Evolutionary conservation across 257 asterid genomes (phyloP).

Genomic region (Anisodus acutangulus): DNA sequence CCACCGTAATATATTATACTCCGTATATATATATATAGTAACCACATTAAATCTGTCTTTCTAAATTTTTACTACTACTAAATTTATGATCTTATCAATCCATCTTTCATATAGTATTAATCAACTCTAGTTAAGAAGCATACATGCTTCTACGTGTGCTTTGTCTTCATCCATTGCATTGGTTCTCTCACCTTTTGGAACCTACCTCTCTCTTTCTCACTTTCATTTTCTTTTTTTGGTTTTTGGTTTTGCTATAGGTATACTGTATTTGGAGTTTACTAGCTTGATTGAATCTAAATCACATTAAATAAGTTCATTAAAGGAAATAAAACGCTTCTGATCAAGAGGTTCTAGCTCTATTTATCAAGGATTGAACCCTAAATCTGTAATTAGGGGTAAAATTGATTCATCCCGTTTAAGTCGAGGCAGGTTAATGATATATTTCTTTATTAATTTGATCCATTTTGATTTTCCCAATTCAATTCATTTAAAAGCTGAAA

Average conservation of each 20-base stretch:
- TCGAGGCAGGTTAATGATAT: no score
- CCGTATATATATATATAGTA: neutral
- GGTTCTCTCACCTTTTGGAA: slow-evolving; percentile 10
- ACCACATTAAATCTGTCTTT: slow-evolving; percentile 16
- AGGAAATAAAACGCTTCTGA: neutral
- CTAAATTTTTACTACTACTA: slow-evolving; percentile 12
- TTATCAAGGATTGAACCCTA: no score
- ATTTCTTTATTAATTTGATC: no score
- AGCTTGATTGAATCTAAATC: neutral
- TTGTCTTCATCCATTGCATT: slow-evolving; percentile 39
- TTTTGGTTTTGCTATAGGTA: neutral
- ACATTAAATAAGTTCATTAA: no score
- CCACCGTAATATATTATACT: slow-evolving; percentile 13
- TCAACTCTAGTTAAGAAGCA: slow-evolving; percentile 26
- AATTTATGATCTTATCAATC: slow-evolving; percentile 24
- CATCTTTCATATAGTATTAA: neutral
- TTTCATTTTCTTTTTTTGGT: no score
- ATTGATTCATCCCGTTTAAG: no score
- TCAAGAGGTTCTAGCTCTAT: no score
- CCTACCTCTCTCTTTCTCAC: slow-evolving; percentile 34
- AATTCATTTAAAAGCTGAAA: no score
- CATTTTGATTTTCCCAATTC: no score
- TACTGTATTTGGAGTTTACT: neutral
- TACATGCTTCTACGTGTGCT: slow-evolving; percentile 57
- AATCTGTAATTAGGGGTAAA: no score